Base-by-base conservation (phyloP, 129 eudicot species). In the Ambrosia trifida region DNA sequence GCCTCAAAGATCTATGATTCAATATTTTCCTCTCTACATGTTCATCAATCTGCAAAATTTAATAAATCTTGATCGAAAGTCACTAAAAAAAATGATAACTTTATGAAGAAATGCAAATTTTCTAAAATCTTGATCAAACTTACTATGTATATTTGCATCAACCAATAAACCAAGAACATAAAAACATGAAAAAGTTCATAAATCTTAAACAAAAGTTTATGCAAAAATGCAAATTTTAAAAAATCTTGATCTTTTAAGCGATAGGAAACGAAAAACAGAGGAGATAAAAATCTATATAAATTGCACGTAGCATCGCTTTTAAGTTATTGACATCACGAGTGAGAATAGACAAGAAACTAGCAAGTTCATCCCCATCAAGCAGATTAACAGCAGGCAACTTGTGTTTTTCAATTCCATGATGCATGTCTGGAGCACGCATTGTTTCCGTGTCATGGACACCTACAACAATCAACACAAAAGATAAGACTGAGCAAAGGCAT, bases 271-370 rank as follows among this genome's bases (percentile, higher is more conserved):
- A 50, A 41, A 28, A 43, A 65, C 45, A 73, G 20, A 47, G 36
- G 46, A 17, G 41, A 13, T 36, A 52, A 52, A 72, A 76, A 95
- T 97, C 99, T 77, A 95, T 90, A 67, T 87, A 88, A 62, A 90
- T 88, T 50, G 99, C 99, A 66, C 91, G 94, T 53, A 95, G 82
- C 99, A 95, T 95, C 32, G 96, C 96, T 78, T 86, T 95, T 40
- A 95, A 91, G 80, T 95, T 88, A 74, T 46, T 84, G 17, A 88
- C 79, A 57, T 95, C 99, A 82, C 73, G 72, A 62, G 73, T 82
- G 82, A 95, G 66, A 58, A 56, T 70, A 67, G 86, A 79, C 69
- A 95, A 52, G 81, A 95, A 95, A 66, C 64, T 83, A 64, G 81
- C 50, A 69, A 90, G 95, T 8, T 88, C 95, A 57, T 82, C 96